Conservation (phyloP, 768 basidiomycete genomes). For the Clitopilus hobsonii region DNA sequence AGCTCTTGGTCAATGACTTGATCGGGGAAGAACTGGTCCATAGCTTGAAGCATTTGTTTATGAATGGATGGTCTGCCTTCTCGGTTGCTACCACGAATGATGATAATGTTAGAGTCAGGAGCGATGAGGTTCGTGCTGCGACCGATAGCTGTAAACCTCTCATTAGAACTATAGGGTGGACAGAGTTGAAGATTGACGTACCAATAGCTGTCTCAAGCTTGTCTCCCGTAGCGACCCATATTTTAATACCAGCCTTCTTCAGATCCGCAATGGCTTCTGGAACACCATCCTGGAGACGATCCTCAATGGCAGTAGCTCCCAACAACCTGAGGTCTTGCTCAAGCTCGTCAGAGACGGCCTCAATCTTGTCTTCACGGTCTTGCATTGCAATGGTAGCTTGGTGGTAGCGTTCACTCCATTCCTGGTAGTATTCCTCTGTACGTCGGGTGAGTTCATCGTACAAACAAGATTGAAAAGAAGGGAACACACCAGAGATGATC, state of each 20-base stretch:
- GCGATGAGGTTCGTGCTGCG: slow-evolving; percentile 94
- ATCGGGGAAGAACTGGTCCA: slow-evolving; percentile 87
- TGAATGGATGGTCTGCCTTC: slow-evolving; percentile 56
- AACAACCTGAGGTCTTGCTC: slow-evolving; percentile 78
- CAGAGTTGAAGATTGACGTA: slow-evolving; percentile 23
- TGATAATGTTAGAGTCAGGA: slow-evolving; percentile 86
- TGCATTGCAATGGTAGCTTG: slow-evolving; percentile 76
- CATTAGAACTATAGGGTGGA: background rate
- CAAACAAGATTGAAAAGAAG: background rate
- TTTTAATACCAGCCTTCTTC: slow-evolving; percentile 92
- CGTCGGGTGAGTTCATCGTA: background rate
- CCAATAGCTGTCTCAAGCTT: slow-evolving; percentile 98
- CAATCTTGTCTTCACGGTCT: slow-evolving; percentile 75
- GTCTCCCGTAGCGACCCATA: slow-evolving; percentile 99
- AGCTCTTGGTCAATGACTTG: slow-evolving; percentile 42
- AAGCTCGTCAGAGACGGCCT: slow-evolving; percentile 72
- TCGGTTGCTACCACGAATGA: slow-evolving; percentile 74
- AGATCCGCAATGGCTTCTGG: slow-evolving; percentile 95
- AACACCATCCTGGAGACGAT: slow-evolving; percentile 94
- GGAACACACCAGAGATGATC: slow-evolving; percentile 57
- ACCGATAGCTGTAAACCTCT: slow-evolving; percentile 70
- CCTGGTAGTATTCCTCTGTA: slow-evolving; percentile 69
- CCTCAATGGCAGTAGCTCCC: slow-evolving; percentile 97
- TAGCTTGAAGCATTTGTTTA: slow-evolving; percentile 73
- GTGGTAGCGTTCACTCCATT: slow-evolving; percentile 79